Base-by-base conservation (phyloP, 345 rosid species). In the Kernera saxatilis region DNA sequence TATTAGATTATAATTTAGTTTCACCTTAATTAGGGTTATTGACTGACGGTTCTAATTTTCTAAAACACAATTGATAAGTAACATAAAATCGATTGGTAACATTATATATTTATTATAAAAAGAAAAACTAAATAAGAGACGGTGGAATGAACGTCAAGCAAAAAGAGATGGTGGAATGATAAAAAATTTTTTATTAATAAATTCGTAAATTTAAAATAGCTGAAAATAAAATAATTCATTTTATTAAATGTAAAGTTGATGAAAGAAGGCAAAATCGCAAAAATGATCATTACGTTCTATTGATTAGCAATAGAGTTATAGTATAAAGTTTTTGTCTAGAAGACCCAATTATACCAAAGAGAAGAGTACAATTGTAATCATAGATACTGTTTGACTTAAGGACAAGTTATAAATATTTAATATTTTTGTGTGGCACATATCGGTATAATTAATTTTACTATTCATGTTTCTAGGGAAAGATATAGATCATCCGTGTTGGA, bases 351-450 rank as follows among this genome's bases (percentile, higher is more conserved):
- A 19, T 37, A 37, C 60, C 68, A 39, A 39, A 40, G 32, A 59
- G 25, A 7, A 7, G 15, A 23, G 60, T 50, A 39, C 35, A 19
- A 9, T 18, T 59, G 11, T 26, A 46, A 58, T 69, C 21, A 17
- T 58, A 33, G 45, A 69, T 44, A 40, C 3, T 21, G 50, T 46
- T 57, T 69, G 74, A 58, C 57, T 46, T 37, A 17, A 30, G 46
- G 70, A 50, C 12, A 65, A 6, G 49, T 66, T 50, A 33, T 46
- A 37, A 1, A 43, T 10, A 43, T 11, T 35, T 18, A 10, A 26
- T 36, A 23, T 14, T 7, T 59, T 23, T 32, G 11, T 2, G 14
- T 33, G 55, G 17, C 35, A 52, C 21, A 32, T 19, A 23, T 23
- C 8, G 6, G 33, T n/a, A 69, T n/a, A n/a, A n/a, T 45, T 69